These are phyloP conservation scores for Clavispora santaluciae DNA, from an alignment of 805 yeast genomes.

Conservation along the genomic window DNA sequence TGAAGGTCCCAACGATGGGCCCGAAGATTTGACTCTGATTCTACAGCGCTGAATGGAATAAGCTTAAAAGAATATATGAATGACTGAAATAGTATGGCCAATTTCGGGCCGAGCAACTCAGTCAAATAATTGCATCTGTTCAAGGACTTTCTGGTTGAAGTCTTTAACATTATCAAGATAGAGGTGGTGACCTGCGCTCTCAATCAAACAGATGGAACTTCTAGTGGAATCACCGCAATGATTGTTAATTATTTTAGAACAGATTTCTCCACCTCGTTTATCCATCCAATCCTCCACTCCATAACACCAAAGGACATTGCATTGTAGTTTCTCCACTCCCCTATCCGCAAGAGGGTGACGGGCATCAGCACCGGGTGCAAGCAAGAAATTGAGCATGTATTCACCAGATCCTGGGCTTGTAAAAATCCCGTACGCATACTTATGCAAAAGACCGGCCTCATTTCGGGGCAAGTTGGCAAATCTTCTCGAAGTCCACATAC, in stretches of 20 bases:
- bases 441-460: slow-evolving; percentile 58
- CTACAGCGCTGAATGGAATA: neutral
- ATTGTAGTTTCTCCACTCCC: slow-evolving; percentile 45
- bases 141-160: slow-evolving; percentile 48
- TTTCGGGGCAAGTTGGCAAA: slow-evolving; percentile 52
- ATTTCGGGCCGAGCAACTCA: neutral
- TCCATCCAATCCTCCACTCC: slow-evolving; percentile 76
- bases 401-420: slow-evolving; percentile 90
- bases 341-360: slow-evolving; percentile 61
- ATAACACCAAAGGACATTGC: slow-evolving; percentile 76
- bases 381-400: slow-evolving; percentile 74
- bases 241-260: slow-evolving; percentile 30
- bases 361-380: slow-evolving; percentile 91
- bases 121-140: slow-evolving; percentile 44
- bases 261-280: slow-evolving; percentile 40
- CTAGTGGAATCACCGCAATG: slow-evolving; percentile 9
- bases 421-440: slow-evolving; percentile 79
- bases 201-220: slow-evolving; percentile 38
- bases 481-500: slow-evolving; percentile 85
- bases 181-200: slow-evolving; percentile 71
- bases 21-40: slow-evolving; percentile 13
- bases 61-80: too few species aligned
- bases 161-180: slow-evolving; percentile 58
- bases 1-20: slow-evolving; percentile 22
- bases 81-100: too few species aligned